These are phyloP conservation scores for Fusarium mexicanum DNA, from an alignment of 2,329 filamentous ascomycete species.

Conservation along the genomic window DNA sequence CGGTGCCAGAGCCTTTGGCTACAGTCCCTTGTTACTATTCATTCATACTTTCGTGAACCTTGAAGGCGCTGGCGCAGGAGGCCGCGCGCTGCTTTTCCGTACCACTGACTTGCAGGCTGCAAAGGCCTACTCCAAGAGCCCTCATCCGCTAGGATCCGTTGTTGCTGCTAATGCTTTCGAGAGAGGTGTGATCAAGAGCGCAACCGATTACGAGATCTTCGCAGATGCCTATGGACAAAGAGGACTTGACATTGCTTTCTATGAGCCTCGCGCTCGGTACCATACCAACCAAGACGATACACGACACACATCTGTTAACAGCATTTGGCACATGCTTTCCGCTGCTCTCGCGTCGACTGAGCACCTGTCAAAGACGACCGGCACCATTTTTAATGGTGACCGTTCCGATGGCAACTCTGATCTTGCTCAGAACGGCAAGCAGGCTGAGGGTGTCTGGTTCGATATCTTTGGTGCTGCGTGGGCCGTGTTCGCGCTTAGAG, in stretches of 20 bases:
- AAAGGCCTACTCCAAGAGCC: slow-evolving; percentile 74
- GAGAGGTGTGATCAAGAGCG: slow-evolving; percentile 78
- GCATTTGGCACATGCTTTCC: slow-evolving; percentile 95
- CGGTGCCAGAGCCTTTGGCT: slow-evolving; percentile 84
- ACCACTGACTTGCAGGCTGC: slow-evolving; percentile 89
- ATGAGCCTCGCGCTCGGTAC: slow-evolving; percentile 84
- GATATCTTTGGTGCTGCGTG: slow-evolving; percentile 86
- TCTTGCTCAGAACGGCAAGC: slow-evolving; percentile 72
- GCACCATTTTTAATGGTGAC: slow-evolving; percentile 71
- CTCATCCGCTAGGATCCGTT: slow-evolving; percentile 85
- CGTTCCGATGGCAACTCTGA: slow-evolving; percentile 64
- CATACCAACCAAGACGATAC: slow-evolving; percentile 91
- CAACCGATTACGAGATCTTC: slow-evolving; percentile 91
- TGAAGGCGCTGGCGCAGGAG: slow-evolving; percentile 93
- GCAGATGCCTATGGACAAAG: slow-evolving; percentile 80
- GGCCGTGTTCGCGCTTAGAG: slow-evolving; percentile 80
- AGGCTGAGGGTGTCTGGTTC: slow-evolving; percentile 86
- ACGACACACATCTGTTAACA: slow-evolving; percentile 75
- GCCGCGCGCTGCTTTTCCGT: slow-evolving; percentile 86
- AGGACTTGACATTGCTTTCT: slow-evolving; percentile 92
- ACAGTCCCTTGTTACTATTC: slow-evolving; percentile 82
- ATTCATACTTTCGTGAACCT: slow-evolving; percentile 92
- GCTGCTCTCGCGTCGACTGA: slow-evolving; percentile 79
- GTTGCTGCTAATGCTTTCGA: slow-evolving; percentile 87
- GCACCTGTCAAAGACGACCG: slow-evolving; percentile 74